A percentile compares a stretch with the other conserved stretches of the same genome.
These are phyloP conservation scores for Candida hispaniensis DNA, from an alignment of 805 yeast species.

Conservation along the genomic window DNA sequence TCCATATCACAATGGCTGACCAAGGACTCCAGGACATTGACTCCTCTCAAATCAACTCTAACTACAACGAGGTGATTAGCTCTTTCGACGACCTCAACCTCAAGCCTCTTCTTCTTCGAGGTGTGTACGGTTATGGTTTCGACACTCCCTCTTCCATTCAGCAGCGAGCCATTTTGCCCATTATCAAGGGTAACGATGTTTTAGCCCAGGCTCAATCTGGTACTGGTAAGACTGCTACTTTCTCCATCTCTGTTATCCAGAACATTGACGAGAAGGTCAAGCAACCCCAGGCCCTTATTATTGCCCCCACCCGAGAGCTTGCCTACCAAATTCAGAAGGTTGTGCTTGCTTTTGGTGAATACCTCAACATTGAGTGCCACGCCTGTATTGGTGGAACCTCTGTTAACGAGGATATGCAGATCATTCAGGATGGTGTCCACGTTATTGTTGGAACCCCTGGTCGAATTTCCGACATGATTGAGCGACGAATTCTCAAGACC, in stretches of 20 bases:
- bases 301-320: constrained; percentile 94
- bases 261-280: constrained; percentile 61
- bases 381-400: constrained; percentile 93
- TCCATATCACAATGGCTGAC: constrained; percentile 16
- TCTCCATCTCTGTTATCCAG: constrained; percentile 87
- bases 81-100: constrained; percentile 66
- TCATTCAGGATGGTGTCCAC: constrained; percentile 70
- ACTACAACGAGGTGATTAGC: constrained; percentile 84
- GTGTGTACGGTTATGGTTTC: constrained; percentile 75
- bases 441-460: constrained; percentile 98
- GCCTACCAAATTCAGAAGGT: constrained; percentile 90
- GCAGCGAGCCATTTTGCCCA: constrained; percentile 92
- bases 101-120: constrained; percentile 41
- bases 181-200: constrained; percentile 87
- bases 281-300: constrained; percentile 78
- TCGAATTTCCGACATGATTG: constrained; percentile 82
- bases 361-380: constrained; percentile 74
- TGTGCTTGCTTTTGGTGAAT: constrained; percentile 74
- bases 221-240: constrained; percentile 98
- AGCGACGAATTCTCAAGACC: constrained; percentile 64
- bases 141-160: constrained; percentile 97
- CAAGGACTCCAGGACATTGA: constrained; percentile 15
- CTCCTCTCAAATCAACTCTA: constrained; percentile 33
- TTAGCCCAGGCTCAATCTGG: constrained; percentile 99
- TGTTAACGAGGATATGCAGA: constrained; percentile 69